Evolutionary conservation across 352 stramenopile genomes (phyloP).

Genomic region (Globisporangium solare): DNA sequence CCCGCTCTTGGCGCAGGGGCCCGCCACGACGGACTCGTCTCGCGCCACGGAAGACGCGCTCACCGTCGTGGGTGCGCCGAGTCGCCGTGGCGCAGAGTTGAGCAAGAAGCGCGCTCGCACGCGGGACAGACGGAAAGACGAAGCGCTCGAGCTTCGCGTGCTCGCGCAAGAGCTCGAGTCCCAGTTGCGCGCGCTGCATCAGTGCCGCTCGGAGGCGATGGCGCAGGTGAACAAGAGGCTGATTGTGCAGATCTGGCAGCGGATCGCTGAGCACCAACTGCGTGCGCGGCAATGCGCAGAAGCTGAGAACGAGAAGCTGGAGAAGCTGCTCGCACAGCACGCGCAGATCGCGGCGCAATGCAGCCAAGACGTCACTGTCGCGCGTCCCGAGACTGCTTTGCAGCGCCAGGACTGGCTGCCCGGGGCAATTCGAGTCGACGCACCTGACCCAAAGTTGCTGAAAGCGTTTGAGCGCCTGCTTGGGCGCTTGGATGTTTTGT

Average conservation of each 20-base stretch:
- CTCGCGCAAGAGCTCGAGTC: slow-evolving; percentile 1
- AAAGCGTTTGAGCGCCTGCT: slow-evolving; percentile 5
- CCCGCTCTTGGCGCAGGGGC: background rate
- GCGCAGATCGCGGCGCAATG: too few species aligned
- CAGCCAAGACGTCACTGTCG: too few species aligned
- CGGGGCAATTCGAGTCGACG: background rate
- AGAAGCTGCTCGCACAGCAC: slow-evolving; percentile 3
- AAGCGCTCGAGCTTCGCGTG: slow-evolving; percentile 4
- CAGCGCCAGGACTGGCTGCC: background rate
- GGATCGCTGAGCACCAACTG: slow-evolving; percentile 6
- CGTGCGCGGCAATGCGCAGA: slow-evolving; percentile 2
- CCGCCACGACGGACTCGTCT: too few species aligned
- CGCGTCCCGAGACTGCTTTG: background rate
- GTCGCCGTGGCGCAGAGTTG: background rate
- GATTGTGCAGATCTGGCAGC: slow-evolving; percentile 6
- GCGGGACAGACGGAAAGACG: background rate
- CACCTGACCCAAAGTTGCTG: background rate
- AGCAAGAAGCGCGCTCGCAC: background rate
- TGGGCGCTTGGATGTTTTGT: background rate
- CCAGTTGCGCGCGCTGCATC: slow-evolving; percentile 3
- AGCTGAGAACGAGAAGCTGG: slow-evolving; percentile 6
- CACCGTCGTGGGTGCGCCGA: too few species aligned
- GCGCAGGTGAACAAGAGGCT: slow-evolving; percentile 3
- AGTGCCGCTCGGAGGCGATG: background rate
- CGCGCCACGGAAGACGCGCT: too few species aligned